Percentiles rank a stretch among this genome's conserved stretches.
phyloP scores from a whole-genome alignment of 768 basidiomycete species.

The Leucocoprinus leucothites region DNA sequence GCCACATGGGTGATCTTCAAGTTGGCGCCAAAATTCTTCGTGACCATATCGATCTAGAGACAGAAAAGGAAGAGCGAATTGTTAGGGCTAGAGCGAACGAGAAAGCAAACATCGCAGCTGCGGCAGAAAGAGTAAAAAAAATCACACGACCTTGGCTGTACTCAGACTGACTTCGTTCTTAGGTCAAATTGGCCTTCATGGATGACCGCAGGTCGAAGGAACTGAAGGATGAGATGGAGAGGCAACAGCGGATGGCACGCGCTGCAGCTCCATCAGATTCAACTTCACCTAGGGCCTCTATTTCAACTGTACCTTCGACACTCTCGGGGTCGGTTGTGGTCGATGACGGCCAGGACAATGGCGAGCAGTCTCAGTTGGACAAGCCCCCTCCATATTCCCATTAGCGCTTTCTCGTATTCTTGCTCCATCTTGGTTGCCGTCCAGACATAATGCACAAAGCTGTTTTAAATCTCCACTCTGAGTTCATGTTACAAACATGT shows the following conservation, averaged over 20 bases:
- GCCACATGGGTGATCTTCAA: slow-evolving; percentile 49
- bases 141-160: background rate
- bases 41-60: slow-evolving; percentile 56
- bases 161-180: background rate
- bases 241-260: slow-evolving; percentile 41
- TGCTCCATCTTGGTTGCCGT: background rate
- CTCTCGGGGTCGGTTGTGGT: background rate
- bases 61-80: slow-evolving; percentile 44
- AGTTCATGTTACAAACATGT: too few species aligned
- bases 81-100: slow-evolving; percentile 49
- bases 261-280: slow-evolving; percentile 18
- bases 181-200: slow-evolving; percentile 79
- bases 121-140: slow-evolving; percentile 48
- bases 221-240: slow-evolving; percentile 57
- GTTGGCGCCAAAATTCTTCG: slow-evolving; percentile 64
- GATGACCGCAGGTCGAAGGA: slow-evolving; percentile 69
- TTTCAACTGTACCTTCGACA: slow-evolving; percentile 14
- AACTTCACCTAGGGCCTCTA: slow-evolving; percentile 9
- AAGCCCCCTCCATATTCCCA: background rate
- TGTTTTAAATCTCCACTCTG: too few species aligned
- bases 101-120: slow-evolving; percentile 55
- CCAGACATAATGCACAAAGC: too few species aligned
- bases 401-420: background rate
- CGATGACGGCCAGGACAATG: background rate
- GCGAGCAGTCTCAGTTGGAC: background rate